These are phyloP conservation scores for Paecilomyces sp. DNA, from an alignment of 2,329 filamentous ascomycete genomes.

Conservation along the genomic window DNA sequence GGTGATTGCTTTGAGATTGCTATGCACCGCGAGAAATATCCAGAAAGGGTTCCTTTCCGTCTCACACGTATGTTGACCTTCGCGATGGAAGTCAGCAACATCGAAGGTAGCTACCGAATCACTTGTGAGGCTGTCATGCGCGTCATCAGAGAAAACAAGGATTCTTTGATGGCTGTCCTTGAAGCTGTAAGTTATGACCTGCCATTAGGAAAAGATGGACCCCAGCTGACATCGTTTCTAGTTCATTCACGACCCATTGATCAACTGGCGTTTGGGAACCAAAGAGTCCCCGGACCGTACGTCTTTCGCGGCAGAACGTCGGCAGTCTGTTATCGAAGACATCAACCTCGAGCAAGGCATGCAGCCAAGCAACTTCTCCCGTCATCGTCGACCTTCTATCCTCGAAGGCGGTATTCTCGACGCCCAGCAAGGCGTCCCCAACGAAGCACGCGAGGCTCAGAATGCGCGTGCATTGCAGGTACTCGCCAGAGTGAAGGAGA, in stretches of 20 bases:
- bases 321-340: conserved; percentile 50
- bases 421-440: conserved; percentile 31
- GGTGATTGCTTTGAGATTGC: conserved; percentile 99
- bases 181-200: conserved; percentile 68
- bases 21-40: conserved; percentile 99
- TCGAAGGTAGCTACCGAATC: conserved; percentile 95
- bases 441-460: conserved; percentile 64
- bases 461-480: conserved; percentile 92
- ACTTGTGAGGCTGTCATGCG: conserved; percentile 99
- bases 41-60: conserved; percentile 94
- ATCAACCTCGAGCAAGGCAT: conserved; percentile 44
- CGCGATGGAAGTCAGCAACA: conserved; percentile 99
- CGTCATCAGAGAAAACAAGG: conserved; percentile 92
- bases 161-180: conserved; percentile 94
- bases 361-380: conserved; percentile 58
- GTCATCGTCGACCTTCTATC: conserved; percentile 61
- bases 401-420: conserved; percentile 50
- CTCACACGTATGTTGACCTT: conserved; percentile 98
- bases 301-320: conserved; percentile 54
- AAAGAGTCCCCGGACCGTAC: conserved; percentile 55
- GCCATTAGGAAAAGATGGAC: not conserved
- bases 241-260: conserved; percentile 99
- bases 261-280: conserved; percentile 82
- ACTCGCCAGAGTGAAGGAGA: conserved; percentile 84
- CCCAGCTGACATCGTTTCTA: conserved; percentile 31